Conservation (phyloP, 208 protist genomes). For the Leishmania turanica region DNA sequence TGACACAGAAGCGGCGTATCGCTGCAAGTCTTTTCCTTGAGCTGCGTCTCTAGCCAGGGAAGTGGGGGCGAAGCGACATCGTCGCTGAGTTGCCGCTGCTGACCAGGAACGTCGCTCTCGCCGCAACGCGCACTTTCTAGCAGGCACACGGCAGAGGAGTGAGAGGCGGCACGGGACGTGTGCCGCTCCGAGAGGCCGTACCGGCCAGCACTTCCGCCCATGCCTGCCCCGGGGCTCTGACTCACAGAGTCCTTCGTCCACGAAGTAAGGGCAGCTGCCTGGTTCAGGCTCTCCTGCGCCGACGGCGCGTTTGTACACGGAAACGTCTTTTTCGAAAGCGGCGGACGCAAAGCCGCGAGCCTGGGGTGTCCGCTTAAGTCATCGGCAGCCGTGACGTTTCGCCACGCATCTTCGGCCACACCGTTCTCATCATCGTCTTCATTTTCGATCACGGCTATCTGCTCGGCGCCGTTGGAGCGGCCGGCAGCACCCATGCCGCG, state of each 20-base stretch:
- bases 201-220: no score
- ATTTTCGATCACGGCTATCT: background rate
- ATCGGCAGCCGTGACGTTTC: background rate
- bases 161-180: background rate
- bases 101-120: background rate
- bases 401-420: background rate
- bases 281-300: constrained; percentile 16
- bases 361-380: background rate
- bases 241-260: constrained; percentile 8
- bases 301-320: background rate
- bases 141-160: background rate
- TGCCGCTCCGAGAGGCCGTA: background rate
- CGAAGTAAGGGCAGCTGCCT: background rate
- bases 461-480: background rate
- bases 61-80: background rate
- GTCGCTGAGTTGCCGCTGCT: background rate
- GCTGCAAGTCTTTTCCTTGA: background rate
- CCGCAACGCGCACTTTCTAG: constrained; percentile 16
- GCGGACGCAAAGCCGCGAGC: background rate
- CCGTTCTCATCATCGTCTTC: background rate
- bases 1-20: background rate
- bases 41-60: background rate
- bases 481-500: background rate
- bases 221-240: background rate
- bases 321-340: background rate